These are phyloP conservation scores for Candida koratica DNA, from an alignment of 805 yeast genomes.

Conservation along the genomic window DNA sequence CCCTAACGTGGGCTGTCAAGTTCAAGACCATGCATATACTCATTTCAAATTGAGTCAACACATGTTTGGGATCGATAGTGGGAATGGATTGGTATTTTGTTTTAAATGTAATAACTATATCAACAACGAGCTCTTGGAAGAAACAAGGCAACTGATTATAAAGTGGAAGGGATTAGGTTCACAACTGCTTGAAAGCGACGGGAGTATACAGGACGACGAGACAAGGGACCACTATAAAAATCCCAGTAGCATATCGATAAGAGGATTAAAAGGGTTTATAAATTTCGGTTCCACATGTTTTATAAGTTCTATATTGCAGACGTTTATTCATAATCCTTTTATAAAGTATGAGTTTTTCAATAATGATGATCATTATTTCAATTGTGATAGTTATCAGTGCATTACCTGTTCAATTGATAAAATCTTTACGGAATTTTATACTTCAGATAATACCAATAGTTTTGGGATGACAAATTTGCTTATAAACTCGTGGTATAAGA, in stretches of 20 bases:
- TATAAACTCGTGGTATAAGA: constrained; percentile 83
- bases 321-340: constrained; percentile 85
- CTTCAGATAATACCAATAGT: constrained; percentile 58
- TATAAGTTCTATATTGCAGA: constrained; percentile 90
- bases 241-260: constrained; percentile 54
- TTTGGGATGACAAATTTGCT: constrained; percentile 79
- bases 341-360: constrained; percentile 72
- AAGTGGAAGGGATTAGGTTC: not conserved
- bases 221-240: constrained; percentile 16
- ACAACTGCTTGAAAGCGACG: not conserved
- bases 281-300: constrained; percentile 98
- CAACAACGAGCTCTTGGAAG: constrained; percentile 55
- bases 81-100: constrained; percentile 68
- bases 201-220: not conserved
- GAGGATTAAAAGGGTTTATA: constrained; percentile 84
- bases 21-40: constrained; percentile 28
- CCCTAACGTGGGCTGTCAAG: constrained; percentile 67
- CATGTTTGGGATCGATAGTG: constrained; percentile 54
- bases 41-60: constrained; percentile 34
- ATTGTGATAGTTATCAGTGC: constrained; percentile 54
- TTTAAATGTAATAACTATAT: constrained; percentile 74
- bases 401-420: constrained; percentile 82
- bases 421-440: constrained; percentile 70
- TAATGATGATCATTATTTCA: constrained; percentile 58
- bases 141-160: constrained; percentile 35